Conservation (phyloP, 345 rosid species). For the Pugionium cornutum region DNA sequence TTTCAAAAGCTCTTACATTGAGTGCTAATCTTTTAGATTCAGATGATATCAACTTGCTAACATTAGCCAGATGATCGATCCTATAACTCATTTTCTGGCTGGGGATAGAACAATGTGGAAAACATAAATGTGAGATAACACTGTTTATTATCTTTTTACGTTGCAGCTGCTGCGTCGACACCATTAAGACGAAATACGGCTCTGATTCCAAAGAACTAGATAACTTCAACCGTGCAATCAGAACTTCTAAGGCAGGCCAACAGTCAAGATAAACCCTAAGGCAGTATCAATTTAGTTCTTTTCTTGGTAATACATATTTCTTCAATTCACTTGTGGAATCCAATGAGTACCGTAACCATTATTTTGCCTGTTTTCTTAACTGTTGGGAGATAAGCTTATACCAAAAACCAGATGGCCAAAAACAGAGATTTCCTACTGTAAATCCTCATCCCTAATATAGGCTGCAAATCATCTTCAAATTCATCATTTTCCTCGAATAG, state of each 20-base stretch:
- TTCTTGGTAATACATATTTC: slow-evolving; percentile 3
- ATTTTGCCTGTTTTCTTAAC: slow-evolving; percentile 14
- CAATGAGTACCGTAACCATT: background rate
- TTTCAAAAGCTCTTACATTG: background rate
- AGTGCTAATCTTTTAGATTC: background rate
- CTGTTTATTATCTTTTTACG: slow-evolving; percentile 20
- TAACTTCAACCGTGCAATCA: slow-evolving; percentile 50
- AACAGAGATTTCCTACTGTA: slow-evolving; percentile 15
- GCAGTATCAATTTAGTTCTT: slow-evolving; percentile 21
- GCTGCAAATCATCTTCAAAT: slow-evolving; percentile 3
- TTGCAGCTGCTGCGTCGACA: slow-evolving; percentile 64
- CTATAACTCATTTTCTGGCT: background rate
- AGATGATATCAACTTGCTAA: background rate
- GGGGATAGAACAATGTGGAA: slow-evolving; percentile 9
- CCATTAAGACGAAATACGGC: slow-evolving; percentile 72
- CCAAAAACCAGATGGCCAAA: slow-evolving; percentile 10
- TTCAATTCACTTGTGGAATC: background rate
- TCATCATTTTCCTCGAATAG: too few species aligned
- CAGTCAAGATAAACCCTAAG: background rate
- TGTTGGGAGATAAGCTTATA: background rate
- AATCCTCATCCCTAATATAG: slow-evolving; percentile 1
- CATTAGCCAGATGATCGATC: background rate
- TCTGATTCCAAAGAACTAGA: slow-evolving; percentile 58
- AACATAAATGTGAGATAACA: background rate
- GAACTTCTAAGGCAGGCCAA: slow-evolving; percentile 37